Base-by-base conservation (phyloP, 345 rosid species). In the Arabidopsis arenosa region DNA sequence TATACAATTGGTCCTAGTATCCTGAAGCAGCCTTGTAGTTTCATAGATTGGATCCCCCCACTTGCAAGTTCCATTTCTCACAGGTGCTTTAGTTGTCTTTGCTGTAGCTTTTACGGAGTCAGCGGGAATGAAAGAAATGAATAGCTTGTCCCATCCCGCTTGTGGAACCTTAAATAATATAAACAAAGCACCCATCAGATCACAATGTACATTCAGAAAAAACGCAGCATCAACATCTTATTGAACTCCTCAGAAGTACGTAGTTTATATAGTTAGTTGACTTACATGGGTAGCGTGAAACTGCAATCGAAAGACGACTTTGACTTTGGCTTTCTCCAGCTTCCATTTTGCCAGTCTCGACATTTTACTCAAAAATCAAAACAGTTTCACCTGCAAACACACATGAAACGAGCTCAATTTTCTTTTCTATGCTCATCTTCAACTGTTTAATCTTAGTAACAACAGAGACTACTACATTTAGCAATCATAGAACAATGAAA, bases 41-140 rank as follows among this genome's bases (percentile, higher is more conserved):
- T 95, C 99, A 66, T 95, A 95, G 76, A 95, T 92, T 4, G 99
- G 99, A 90, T 95, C 99, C 18, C 83, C 96, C 99, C 99, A 95
- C 80, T 95, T 95, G 86, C 99, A 95, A 43, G 87, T 83, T 79
- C 97, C 97, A 58, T 92, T 95, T 81, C 99, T 90, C 68, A 92
- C 99, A 87, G 82, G 90, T 57, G 97, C 96, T 84, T 95, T 95
- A 17, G 92, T 87, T 40, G 99, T 92, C 86, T 95, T 95, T 30
- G 91, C 88, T 9, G 96, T 90, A 63, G 93, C 89, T 86, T 95
- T 95, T 61, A 90, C 93, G 41, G 99, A 86, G 82, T 92, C 99
- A 82, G 90, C 85, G 48, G 99, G 93, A 73, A 92, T 87, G 80
- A 90, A 87, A 43, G 99, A 89, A 85, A 92, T 85, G 79, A 89